Evolutionary conservation across 331 rosid species (phyloP), one percentile per base, ranked within the genome.

Genomic region (Stylosanthes scabra): DNA sequence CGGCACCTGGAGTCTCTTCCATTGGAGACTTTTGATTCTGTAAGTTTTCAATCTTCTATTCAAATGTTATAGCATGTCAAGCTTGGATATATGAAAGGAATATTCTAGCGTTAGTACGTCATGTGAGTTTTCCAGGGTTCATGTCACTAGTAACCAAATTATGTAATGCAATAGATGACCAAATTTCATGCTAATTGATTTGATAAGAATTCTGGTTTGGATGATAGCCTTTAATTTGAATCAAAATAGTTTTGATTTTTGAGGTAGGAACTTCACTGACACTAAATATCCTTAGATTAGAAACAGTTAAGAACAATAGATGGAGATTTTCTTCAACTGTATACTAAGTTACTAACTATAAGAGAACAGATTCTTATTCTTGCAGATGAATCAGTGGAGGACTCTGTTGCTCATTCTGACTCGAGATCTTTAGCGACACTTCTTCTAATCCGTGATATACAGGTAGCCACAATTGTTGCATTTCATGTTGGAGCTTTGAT

Each of bases 371-470:
- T 94, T 67, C 86, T 94, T 81, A 94, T 94, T 88, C 99, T 94
- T 84, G 99, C 99, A 83, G 99, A 94, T 83, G 99, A 94, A 75
- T 89, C 95, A 7, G 83, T 94, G 51, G 99, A 94, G 80, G 99
- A 94, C 75, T 94, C 97, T 52, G 89, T 94, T 68, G 99, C 96
- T 80, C 99, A 94, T 78, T 88, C 99, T 39, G 99, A 94, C 71
- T 94, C 99, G 11, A 86, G 97, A 73, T 94, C 99, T 76, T 93
- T 94, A 39, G 97, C 97, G 46, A 94, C 99, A 58, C 99, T 94
- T 88, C 96, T 94, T 68, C 99, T 94, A 46, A 94, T 94, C 75
- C 90, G 99, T 64, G 99, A 94, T 76, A 94, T 94, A 78, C 99
- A 94, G 97, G 99, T 94, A 74, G 61, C 72, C 76, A 47, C 49